Evolutionary conservation across 106 monocot species (phyloP).

Genomic region (Chionographis japonica): DNA sequence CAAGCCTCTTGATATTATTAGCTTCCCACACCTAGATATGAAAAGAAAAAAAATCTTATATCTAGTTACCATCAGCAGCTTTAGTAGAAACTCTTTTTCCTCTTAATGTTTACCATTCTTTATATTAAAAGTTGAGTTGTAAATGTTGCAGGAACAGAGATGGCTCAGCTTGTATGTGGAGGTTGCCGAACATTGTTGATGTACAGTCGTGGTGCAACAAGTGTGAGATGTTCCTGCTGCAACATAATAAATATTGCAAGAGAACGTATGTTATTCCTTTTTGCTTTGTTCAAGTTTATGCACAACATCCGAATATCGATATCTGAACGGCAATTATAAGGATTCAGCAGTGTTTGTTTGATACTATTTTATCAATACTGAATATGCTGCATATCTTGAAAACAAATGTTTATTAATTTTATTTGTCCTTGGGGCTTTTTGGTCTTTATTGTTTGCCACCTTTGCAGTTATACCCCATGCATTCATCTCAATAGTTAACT

Average conservation of each 20-base stretch:
- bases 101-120: not conserved
- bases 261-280: constrained; percentile 15
- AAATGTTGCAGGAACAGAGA: constrained; percentile 25
- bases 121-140: not conserved
- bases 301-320: no score
- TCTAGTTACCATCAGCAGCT: not conserved
- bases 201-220: constrained; percentile 47
- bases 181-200: constrained; percentile 45
- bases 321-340: no score
- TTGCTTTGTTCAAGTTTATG: not conserved
- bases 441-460: no score
- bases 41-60: not conserved
- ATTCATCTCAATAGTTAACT: no score
- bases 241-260: constrained; percentile 38
- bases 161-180: constrained; percentile 50
- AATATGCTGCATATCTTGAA: no score
- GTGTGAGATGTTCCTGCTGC: constrained; percentile 54
- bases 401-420: no score
- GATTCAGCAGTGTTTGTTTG: no score
- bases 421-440: no score
- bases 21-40: no score
- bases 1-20: no score
- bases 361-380: no score
- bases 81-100: not conserved
- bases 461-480: no score